Percentiles rank a stretch among this genome's conserved stretches.
These are phyloP conservation scores for Onygena corvina DNA, from an alignment of 2,329 filamentous ascomycete genomes.

Conservation along the genomic window DNA sequence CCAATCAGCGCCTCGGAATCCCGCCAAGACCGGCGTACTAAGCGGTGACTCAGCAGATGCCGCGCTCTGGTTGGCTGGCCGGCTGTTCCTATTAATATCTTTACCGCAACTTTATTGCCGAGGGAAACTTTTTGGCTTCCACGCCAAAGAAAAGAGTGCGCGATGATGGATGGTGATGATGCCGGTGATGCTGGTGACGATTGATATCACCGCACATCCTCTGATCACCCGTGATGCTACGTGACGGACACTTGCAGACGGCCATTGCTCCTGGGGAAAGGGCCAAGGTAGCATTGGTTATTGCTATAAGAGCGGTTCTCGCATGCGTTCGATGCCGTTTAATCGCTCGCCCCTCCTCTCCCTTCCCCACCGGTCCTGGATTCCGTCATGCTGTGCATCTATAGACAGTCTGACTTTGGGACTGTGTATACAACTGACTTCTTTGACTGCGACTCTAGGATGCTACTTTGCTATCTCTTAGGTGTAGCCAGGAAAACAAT, in stretches of 20 bases:
- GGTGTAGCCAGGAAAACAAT: conserved; percentile 2
- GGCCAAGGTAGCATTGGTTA: conserved; percentile 1
- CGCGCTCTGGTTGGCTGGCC: neutral
- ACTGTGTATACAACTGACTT: neutral
- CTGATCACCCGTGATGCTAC: no score
- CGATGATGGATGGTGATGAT: no score
- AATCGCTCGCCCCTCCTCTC: neutral
- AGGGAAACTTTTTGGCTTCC: neutral
- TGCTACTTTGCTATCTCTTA: neutral
- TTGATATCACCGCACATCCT: no score
- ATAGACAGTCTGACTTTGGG: no score
- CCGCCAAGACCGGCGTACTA: no score
- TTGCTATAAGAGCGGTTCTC: neutral
- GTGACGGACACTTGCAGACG: neutral
- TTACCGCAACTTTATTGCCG: conserved; percentile 7
- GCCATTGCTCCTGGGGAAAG: neutral
- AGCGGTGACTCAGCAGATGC: neutral
- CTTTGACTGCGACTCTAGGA: neutral
- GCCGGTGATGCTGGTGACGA: no score
- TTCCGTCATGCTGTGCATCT: no score
- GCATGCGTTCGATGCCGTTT: neutral
- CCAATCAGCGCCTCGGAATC: neutral
- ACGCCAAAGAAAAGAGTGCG: no score
- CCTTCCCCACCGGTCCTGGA: no score
- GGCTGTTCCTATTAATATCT: neutral